Percentiles rank a stretch among this genome's conserved stretches.
phyloP scores from a whole-genome alignment of 352 stramenopile species.

The Achlya hypogyna region DNA sequence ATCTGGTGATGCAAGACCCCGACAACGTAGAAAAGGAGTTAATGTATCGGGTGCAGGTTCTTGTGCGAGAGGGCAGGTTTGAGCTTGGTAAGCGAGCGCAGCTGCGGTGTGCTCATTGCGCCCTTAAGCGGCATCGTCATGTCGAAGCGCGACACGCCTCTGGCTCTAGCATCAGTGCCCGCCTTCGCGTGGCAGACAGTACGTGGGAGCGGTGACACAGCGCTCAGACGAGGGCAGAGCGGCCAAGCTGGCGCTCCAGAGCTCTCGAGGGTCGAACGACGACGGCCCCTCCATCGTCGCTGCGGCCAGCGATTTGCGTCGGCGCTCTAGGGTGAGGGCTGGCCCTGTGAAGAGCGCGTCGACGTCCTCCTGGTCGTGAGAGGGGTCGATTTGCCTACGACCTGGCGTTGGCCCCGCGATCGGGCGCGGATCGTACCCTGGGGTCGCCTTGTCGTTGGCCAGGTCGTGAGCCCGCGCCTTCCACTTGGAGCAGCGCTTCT shows the following conservation, averaged over 20 bases:
- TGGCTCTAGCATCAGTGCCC: neutral
- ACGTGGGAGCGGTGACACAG: neutral
- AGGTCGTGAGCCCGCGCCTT: constrained; percentile 48
- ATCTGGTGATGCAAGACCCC: too few relatives aligned
- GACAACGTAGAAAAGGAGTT: neutral
- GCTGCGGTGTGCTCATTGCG: neutral
- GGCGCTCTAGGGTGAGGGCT: constrained; percentile 24
- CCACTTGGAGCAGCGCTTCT: constrained; percentile 68
- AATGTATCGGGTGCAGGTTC: neutral
- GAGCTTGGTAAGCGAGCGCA: neutral
- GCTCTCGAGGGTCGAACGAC: constrained; percentile 41
- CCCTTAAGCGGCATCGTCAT: neutral
- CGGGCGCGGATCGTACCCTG: constrained; percentile 6
- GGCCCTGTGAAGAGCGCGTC: constrained; percentile 28
- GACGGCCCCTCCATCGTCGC: neutral
- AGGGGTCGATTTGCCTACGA: constrained; percentile 26
- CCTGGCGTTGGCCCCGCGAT: constrained; percentile 29
- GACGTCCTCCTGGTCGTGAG: constrained; percentile 17
- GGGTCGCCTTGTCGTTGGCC: constrained; percentile 34
- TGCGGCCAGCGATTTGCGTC: neutral
- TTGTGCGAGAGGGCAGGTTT: neutral
- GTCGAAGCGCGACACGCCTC: neutral
- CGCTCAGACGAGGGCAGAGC: neutral
- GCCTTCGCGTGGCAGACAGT: too few relatives aligned
- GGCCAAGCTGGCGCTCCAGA: constrained; percentile 51